Evolutionary conservation across 2,329 filamentous ascomycete genomes (phyloP).

Genomic region (Ophiostoma tasmaniense): DNA sequence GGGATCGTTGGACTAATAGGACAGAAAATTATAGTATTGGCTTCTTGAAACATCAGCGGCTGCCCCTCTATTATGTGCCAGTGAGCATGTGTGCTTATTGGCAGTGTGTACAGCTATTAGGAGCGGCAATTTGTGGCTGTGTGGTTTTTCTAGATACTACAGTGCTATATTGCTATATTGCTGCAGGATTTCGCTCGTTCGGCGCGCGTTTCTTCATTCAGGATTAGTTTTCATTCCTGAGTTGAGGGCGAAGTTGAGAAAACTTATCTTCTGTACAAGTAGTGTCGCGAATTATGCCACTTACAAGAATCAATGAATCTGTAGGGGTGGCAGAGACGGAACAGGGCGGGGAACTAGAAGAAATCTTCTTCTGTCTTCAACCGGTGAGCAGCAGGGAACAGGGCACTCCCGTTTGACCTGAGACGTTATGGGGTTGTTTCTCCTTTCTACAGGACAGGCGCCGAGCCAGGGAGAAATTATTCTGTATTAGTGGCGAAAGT

Average conservation of each 20-base stretch:
- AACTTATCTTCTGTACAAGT: no score
- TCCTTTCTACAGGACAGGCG: no score
- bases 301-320: neutral
- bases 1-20: neutral
- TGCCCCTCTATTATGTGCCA: neutral
- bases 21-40: neutral
- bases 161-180: neutral
- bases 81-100: neutral
- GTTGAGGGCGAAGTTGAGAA: neutral
- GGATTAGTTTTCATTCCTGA: neutral
- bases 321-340: neutral
- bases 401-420: neutral
- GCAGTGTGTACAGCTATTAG: neutral
- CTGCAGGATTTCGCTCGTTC: neutral
- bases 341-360: neutral
- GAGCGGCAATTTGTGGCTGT: neutral
- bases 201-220: neutral
- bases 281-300: neutral
- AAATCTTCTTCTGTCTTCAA: neutral
- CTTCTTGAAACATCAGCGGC: neutral
- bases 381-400: neutral
- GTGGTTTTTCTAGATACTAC: neutral
- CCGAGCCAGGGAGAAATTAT: neutral
- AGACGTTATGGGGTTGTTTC: neutral
- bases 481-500: neutral